Conservation (phyloP, 2,329 filamentous ascomycete species). For the Calonectria hawksworthii region DNA sequence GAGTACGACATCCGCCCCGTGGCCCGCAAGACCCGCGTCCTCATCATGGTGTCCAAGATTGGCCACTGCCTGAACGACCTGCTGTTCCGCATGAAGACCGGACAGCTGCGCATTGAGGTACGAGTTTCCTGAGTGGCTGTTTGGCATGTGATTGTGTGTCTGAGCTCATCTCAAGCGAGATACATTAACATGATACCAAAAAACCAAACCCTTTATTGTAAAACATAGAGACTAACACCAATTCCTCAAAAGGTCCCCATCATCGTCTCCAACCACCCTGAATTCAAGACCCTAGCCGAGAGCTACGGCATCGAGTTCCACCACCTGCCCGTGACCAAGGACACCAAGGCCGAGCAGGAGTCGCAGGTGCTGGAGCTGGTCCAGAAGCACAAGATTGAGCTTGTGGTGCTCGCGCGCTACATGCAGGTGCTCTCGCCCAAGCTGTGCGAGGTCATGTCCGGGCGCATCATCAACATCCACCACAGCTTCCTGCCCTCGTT, state of each 20-base stretch:
- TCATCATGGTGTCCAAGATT: constrained; percentile 93
- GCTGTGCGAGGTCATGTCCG: constrained; percentile 83
- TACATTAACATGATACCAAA: neutral
- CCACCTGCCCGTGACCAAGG: constrained; percentile 84
- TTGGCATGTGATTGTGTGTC: neutral
- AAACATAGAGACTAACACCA: neutral
- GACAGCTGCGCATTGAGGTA: constrained; percentile 78
- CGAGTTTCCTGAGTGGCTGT: neutral
- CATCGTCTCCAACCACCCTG: constrained; percentile 86
- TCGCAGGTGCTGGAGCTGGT: constrained; percentile 78
- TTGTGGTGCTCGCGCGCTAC: constrained; percentile 86
- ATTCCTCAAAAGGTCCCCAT: constrained; percentile 66
- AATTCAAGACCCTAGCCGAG: constrained; percentile 76
- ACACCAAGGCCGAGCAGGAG: constrained; percentile 84
- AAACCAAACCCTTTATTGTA: neutral
- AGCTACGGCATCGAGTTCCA: constrained; percentile 85
- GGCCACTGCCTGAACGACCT: constrained; percentile 89
- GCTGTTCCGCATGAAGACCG: constrained; percentile 82
- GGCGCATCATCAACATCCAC: constrained; percentile 93
- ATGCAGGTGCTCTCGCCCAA: constrained; percentile 87
- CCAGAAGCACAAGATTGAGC: constrained; percentile 77
- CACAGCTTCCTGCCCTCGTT: constrained; percentile 89
- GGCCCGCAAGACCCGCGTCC: constrained; percentile 78
- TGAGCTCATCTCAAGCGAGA: neutral
- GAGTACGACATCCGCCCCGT: constrained; percentile 79